These are phyloP conservation scores for Neurospora sp. DNA, from an alignment of 495 filamentous ascomycete genomes.

Conservation along the genomic window DNA sequence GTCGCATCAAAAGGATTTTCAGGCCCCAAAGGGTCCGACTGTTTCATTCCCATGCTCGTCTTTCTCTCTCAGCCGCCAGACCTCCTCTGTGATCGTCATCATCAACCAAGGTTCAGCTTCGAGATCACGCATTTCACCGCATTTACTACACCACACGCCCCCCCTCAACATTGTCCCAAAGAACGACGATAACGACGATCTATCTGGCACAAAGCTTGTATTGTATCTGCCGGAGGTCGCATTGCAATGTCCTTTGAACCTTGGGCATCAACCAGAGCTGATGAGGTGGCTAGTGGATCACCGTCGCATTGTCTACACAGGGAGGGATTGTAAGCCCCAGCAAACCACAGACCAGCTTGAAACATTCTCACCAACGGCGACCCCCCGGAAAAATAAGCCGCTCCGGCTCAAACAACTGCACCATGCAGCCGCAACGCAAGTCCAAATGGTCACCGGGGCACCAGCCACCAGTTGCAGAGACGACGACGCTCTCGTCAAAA, in stretches of 20 bases:
- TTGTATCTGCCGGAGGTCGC: neutral
- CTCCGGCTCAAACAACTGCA: neutral
- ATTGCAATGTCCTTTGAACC: neutral
- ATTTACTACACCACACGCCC: neutral
- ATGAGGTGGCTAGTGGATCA: neutral
- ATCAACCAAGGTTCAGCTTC: neutral
- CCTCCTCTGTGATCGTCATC: neutral
- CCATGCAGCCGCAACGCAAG: neutral
- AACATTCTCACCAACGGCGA: neutral
- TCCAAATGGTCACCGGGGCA: neutral
- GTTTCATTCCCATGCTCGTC: neutral
- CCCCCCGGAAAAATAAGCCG: neutral
- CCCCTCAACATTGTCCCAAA: neutral
- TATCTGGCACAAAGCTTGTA: neutral
- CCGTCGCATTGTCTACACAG: neutral
- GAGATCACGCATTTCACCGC: neutral
- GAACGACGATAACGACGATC: neutral
- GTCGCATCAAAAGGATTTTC: neutral
- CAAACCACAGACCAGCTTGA: neutral
- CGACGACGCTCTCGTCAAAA: neutral
- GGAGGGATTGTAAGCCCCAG: neutral
- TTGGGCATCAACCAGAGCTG: neutral
- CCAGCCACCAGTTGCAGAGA: neutral
- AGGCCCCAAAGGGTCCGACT: neutral
- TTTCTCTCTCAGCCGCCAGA: neutral